These are phyloP conservation scores for Penicillium vulpinum DNA, from an alignment of 2,329 filamentous ascomycete genomes.

Conservation along the genomic window DNA sequence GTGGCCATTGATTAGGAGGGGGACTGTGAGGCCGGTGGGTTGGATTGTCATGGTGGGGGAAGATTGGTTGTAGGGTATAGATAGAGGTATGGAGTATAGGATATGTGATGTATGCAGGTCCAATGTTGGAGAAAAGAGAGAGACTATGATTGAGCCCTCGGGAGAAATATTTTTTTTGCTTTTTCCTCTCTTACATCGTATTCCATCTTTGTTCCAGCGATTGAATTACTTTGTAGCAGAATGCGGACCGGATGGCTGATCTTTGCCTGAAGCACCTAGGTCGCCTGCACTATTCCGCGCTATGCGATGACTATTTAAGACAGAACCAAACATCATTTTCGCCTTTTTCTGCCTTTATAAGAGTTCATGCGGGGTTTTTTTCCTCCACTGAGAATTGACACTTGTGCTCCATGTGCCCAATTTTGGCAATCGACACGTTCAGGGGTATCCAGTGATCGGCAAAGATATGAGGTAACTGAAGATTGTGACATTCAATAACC, in stretches of 20 bases:
- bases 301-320: neutral
- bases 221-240: neutral
- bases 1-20: slow-evolving; percentile 41
- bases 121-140: neutral
- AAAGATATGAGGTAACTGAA: neutral
- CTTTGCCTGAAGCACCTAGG: neutral
- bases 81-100: neutral
- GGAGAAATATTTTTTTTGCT: neutral
- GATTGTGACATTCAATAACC: neutral
- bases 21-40: slow-evolving; percentile 26
- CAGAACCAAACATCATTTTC: neutral
- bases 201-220: neutral
- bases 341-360: neutral
- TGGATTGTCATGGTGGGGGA: slow-evolving; percentile 7
- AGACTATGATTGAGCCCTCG: neutral
- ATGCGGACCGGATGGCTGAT: neutral
- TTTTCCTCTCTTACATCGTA: neutral
- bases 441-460: neutral
- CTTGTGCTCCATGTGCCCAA: neutral
- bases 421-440: neutral
- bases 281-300: neutral
- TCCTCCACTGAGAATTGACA: neutral
- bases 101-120: neutral
- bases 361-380: neutral
- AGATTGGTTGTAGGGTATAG: too few species aligned